These are phyloP conservation scores for Malus hybrid DNA, from an alignment of 331 rosid genomes.

Conservation along the genomic window DNA sequence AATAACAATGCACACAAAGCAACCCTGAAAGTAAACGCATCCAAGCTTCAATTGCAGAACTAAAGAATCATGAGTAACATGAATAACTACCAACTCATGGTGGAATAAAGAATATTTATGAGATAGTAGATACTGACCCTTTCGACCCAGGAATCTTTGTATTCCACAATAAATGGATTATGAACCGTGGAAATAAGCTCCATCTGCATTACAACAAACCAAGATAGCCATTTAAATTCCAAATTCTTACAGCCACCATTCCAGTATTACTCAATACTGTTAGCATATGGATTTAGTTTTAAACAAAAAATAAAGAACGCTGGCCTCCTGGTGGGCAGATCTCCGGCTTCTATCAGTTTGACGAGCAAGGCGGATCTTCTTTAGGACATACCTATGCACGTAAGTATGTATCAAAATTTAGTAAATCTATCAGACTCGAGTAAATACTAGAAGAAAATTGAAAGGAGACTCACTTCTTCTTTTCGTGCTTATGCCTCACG, in stretches of 20 bases:
- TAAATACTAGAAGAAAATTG: neutral
- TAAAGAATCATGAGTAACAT: neutral
- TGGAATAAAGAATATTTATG: neutral
- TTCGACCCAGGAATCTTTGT: conserved; percentile 48
- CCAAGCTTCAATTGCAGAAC: conserved; percentile 1
- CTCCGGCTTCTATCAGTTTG: conserved; percentile 76
- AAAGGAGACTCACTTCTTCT: conserved; percentile 23
- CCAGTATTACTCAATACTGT: neutral
- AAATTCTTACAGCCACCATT: neutral
- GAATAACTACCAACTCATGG: neutral
- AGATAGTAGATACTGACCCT: conserved; percentile 15
- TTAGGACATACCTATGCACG: conserved; percentile 64
- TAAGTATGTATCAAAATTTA: neutral
- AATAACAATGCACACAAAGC: conserved; percentile 40
- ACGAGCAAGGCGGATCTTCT: conserved; percentile 95
- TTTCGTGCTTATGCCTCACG: conserved; percentile 40
- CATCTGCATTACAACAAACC: conserved; percentile 23
- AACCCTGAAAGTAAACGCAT: conserved; percentile 22
- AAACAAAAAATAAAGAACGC: neutral
- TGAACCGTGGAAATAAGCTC: conserved; percentile 38
- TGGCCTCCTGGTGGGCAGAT: conserved; percentile 84
- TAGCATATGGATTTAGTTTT: neutral
- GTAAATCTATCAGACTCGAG: neutral
- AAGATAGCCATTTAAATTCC: neutral
- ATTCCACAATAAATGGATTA: conserved; percentile 44